A percentile compares a stretch with the other conserved stretches of the same genome.
Conservation (phyloP, 257 asterid species). For the Salvia miltiorrhiza region DNA sequence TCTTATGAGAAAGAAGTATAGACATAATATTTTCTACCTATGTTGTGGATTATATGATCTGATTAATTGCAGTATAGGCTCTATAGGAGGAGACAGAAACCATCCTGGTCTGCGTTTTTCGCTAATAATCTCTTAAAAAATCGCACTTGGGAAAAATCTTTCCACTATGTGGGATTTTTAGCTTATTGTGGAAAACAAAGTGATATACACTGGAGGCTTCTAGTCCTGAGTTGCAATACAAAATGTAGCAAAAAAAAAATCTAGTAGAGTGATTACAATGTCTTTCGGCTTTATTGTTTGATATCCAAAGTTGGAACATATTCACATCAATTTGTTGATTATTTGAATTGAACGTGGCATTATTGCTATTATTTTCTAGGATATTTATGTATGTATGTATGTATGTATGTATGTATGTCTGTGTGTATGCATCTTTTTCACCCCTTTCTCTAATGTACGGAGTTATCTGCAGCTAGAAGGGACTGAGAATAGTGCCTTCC, state of each 20-base stretch:
- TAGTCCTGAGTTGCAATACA: too few species aligned
- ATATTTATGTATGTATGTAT: neutral
- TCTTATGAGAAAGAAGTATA: neutral
- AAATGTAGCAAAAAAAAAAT: neutral
- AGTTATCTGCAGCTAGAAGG: conserved; percentile 73
- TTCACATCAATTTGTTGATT: neutral
- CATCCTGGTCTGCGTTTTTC: neutral
- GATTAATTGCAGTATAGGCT: neutral
- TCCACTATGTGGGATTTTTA: neutral
- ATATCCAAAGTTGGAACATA: neutral
- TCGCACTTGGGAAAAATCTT: neutral
- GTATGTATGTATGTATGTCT: neutral
- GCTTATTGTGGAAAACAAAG: neutral
- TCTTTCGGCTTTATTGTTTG: neutral
- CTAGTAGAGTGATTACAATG: too few species aligned
- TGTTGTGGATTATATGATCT: neutral
- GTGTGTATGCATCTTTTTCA: neutral
- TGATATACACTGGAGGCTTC: neutral
- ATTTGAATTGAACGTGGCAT: too few species aligned
- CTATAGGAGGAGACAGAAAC: neutral
- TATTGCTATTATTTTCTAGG: neutral
- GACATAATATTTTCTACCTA: neutral
- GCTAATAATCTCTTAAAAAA: neutral
- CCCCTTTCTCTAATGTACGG: neutral
- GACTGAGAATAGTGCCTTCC: conserved; percentile 56